Base-by-base conservation (phyloP, 257 asterid genomes). In the Capsicum rhomboideum region DNA sequence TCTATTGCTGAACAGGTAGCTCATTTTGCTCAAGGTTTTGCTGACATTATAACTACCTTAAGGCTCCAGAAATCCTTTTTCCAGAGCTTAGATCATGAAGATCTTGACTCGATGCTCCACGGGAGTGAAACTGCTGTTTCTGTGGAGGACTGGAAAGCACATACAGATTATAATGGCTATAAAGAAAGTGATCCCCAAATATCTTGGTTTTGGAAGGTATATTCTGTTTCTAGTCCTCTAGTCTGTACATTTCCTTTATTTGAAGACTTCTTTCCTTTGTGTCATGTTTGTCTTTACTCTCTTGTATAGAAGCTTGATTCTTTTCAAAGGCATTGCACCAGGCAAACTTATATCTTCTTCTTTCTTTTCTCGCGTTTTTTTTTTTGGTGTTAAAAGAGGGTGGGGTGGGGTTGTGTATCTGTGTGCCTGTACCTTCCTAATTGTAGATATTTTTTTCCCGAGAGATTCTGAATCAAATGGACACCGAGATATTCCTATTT, bases 151-250 rank as follows among this genome's bases (percentile, higher is more conserved):
- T 97, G 99, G 99, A 97, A 83, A 86, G 94, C 95, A 68, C 97
- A 97, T 88, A 94, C 99, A 3, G 93, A 94, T 40, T 97, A 91
- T 86, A 87, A 88, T 80, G 99, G 99, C 87, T 95, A 90, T 85
- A 86, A 88, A 68, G 93, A 92, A 85, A 92, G 91, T 8, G 98
- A 97, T 86, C 87, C 87, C 66, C 98, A 93, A 91, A 93, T 97
- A 87, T 82, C 90, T 80, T 95, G 99, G 99, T 97, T 97, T 85
- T 97, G 99, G 99, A 88, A 95, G 98, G 99, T 95, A 91, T 85
- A 20, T 52, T 68, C 46, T 18, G 40, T 84, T 40, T 63, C 59
- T 68, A 28, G 0, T n/a, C 31, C 61, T 78, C 8, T 63, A 4
- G 6, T 83, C 49, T 52, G 29, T 58, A 29, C 59, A 55, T 18